Evolutionary conservation across 805 yeast genomes (phyloP).

Genomic region (Ogataea glucozyma): DNA sequence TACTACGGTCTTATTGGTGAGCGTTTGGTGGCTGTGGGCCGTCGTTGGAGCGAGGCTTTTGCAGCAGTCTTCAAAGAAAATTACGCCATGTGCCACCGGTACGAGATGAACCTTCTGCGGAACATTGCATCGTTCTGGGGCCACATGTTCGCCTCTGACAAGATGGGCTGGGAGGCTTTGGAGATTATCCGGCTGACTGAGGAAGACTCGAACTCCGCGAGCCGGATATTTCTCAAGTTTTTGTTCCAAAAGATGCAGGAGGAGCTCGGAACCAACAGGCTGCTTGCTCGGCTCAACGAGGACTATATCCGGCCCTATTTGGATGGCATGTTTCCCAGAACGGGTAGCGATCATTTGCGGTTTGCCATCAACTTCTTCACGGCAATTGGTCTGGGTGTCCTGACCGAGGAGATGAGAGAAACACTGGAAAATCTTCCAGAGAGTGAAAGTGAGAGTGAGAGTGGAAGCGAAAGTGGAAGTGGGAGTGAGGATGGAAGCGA

Average conservation of each 20-base stretch:
- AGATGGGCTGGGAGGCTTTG: slow-evolving; percentile 63
- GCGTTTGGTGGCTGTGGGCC: slow-evolving; percentile 52
- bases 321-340: slow-evolving; percentile 65
- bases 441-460: slow-evolving; percentile 31
- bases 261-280: slow-evolving; percentile 62
- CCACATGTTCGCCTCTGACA: slow-evolving; percentile 71
- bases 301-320: slow-evolving; percentile 50
- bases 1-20: slow-evolving; percentile 79
- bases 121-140: slow-evolving; percentile 87
- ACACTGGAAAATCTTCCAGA: slow-evolving; percentile 25
- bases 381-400: slow-evolving; percentile 82
- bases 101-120: slow-evolving; percentile 71
- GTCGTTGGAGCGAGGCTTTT: slow-evolving; percentile 60
- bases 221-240: slow-evolving; percentile 78
- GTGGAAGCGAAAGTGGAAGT: slow-evolving; percentile 17
- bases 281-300: slow-evolving; percentile 54
- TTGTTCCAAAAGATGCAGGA: slow-evolving; percentile 76
- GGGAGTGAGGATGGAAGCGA: slow-evolving; percentile 31
- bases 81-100: slow-evolving; percentile 61
- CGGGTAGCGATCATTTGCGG: slow-evolving; percentile 52
- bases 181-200: slow-evolving; percentile 62
- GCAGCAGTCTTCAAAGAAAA: slow-evolving; percentile 51
- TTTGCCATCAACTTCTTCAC: slow-evolving; percentile 90
- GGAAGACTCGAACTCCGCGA: slow-evolving; percentile 72
- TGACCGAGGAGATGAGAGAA: slow-evolving; percentile 82